Conservation (phyloP, 2,329 filamentous ascomycete genomes). For the Fusarium sp. region DNA sequence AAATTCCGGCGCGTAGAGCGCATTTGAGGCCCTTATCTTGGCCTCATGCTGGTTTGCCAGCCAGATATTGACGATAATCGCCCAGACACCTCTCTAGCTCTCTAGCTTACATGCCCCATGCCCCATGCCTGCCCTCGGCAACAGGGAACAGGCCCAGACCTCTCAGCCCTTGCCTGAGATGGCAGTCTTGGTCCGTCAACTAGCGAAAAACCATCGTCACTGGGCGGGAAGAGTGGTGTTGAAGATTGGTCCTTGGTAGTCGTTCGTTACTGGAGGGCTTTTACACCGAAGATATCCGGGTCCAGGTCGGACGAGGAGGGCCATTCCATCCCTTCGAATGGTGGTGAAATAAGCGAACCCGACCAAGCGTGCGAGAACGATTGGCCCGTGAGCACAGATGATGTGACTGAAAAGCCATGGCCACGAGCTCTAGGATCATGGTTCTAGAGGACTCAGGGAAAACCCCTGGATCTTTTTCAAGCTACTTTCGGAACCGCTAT, state of each 20-base stretch:
- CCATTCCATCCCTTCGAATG: not conserved
- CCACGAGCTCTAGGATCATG: constrained; percentile 28
- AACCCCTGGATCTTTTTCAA: constrained; percentile 11
- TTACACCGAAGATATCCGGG: constrained; percentile 27
- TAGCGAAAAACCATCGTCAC: constrained; percentile 7
- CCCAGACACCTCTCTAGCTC: constrained; percentile 4
- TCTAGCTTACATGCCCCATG: not conserved
- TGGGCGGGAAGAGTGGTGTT: not conserved
- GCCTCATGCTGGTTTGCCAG: not conserved
- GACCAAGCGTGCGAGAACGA: constrained; percentile 41
- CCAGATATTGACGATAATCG: not conserved
- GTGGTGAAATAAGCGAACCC: constrained; percentile 13
- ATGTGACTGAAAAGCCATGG: constrained; percentile 31
- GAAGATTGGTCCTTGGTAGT: not conserved
- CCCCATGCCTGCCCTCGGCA: not conserved
- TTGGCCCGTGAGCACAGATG: constrained; percentile 42
- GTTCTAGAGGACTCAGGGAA: constrained; percentile 13
- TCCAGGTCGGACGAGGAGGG: not conserved
- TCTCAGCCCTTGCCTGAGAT: constrained; percentile 11
- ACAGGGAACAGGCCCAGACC: not conserved
- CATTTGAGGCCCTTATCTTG: constrained; percentile 8
- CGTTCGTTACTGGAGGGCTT: not conserved
- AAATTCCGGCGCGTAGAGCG: constrained; percentile 20
- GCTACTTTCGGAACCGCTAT: not conserved
- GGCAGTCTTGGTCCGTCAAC: constrained; percentile 21